phyloP scores from a whole-genome alignment of 345 rosid species.

The Eucalyptus decipiens region DNA sequence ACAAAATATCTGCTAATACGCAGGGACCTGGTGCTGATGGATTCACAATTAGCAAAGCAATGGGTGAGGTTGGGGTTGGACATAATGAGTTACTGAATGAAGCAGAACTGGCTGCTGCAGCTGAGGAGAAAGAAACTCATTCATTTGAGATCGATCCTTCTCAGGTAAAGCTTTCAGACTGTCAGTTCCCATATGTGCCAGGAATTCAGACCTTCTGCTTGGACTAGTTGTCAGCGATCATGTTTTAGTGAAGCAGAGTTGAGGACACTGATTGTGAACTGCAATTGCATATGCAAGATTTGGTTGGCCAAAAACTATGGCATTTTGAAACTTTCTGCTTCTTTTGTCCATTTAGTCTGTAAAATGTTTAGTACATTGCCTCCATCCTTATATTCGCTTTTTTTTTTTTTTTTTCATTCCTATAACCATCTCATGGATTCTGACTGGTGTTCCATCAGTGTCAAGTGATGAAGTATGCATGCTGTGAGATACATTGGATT shows the following conservation, averaged over 20 bases:
- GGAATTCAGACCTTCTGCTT: neutral
- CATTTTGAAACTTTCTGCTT: neutral
- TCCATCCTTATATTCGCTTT: neutral
- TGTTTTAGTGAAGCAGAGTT: neutral
- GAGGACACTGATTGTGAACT: neutral
- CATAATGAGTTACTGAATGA: slow-evolving; percentile 68
- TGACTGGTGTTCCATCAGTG: neutral
- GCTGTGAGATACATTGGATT: neutral
- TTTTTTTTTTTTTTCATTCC: neutral
- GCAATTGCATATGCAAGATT: neutral
- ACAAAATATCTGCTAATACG: neutral
- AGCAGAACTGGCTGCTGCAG: slow-evolving; percentile 88
- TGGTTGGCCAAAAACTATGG: neutral
- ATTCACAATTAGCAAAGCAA: slow-evolving; percentile 59
- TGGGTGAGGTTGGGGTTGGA: slow-evolving; percentile 53
- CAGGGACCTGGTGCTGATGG: slow-evolving; percentile 50
- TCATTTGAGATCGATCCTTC: slow-evolving; percentile 86
- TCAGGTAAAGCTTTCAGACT: slow-evolving; percentile 30
- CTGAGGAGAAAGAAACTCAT: slow-evolving; percentile 91
- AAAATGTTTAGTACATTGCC: neutral
- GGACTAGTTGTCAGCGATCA: neutral
- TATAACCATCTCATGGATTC: neutral
- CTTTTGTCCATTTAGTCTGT: neutral
- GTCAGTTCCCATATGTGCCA: neutral
- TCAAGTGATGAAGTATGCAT: neutral